Evolutionary conservation across 1,284 basidiomycete genomes (phyloP).

Genomic region (Stereum hirsutum): DNA sequence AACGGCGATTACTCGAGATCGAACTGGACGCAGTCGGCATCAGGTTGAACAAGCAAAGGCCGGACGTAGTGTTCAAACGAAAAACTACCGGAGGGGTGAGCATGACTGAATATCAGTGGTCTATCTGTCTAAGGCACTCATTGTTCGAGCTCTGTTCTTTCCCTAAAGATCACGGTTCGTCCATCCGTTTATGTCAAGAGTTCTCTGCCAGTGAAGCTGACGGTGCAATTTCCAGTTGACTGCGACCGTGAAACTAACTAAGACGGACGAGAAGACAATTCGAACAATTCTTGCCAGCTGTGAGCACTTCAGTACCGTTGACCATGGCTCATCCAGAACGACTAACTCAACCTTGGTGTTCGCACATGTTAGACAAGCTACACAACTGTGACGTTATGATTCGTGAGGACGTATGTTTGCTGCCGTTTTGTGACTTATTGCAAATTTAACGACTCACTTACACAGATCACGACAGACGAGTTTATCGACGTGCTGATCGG

Average conservation of each 20-base stretch:
- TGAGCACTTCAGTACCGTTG: slow-evolving; percentile 24
- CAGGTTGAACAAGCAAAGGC: slow-evolving; percentile 81
- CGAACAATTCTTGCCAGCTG: slow-evolving; percentile 85
- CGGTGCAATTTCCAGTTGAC: slow-evolving; percentile 51
- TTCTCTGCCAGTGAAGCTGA: slow-evolving; percentile 4
- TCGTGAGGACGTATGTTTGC: slow-evolving; percentile 77
- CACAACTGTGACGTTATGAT: slow-evolving; percentile 98
- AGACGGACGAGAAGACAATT: slow-evolving; percentile 93
- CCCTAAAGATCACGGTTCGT: slow-evolving; percentile 41
- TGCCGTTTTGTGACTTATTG: slow-evolving; percentile 3
- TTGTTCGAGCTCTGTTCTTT: slow-evolving; percentile 2
- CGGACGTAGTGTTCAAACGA: slow-evolving; percentile 82
- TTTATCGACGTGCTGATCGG: slow-evolving; percentile 97
- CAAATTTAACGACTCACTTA: slow-evolving; percentile 6
- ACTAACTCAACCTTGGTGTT: not conserved
- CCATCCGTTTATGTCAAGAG: slow-evolving; percentile 1
- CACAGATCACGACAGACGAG: slow-evolving; percentile 88
- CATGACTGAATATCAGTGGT: slow-evolving; percentile 10
- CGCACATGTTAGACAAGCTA: slow-evolving; percentile 52
- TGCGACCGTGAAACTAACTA: slow-evolving; percentile 86
- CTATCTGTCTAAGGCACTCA: not conserved
- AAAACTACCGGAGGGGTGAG: slow-evolving; percentile 88
- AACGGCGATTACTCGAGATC: slow-evolving; percentile 79
- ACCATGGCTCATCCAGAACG: not conserved
- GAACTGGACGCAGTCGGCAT: slow-evolving; percentile 97